Percentiles rank a stretch among this genome's conserved stretches.
These are phyloP conservation scores for Apiotrichum mycotoxinovorans DNA, from an alignment of 1,284 basidiomycete genomes.

Conservation along the genomic window DNA sequence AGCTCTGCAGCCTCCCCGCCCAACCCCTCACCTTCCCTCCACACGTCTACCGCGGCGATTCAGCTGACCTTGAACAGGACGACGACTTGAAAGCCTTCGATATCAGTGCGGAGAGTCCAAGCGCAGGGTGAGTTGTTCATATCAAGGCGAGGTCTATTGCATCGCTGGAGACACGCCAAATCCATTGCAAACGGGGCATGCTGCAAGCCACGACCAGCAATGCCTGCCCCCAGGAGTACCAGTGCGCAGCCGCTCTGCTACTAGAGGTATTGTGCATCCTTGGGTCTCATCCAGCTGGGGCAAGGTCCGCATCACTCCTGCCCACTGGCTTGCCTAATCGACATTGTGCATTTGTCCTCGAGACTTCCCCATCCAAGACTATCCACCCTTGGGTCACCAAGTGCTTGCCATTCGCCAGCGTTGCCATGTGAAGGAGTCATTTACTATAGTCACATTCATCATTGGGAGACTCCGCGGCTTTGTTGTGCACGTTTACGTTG, in stretches of 20 bases:
- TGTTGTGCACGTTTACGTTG: background rate
- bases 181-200: background rate
- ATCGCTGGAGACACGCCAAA: background rate
- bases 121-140: constrained; percentile 4
- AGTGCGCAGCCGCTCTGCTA: too few relatives aligned
- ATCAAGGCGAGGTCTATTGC: background rate
- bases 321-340: too few relatives aligned
- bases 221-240: background rate
- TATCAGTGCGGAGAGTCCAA: constrained; percentile 1
- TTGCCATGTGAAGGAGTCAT: background rate
- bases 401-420: background rate
- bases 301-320: too few relatives aligned
- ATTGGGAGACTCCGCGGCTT: background rate
- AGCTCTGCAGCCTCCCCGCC: background rate
- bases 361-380: too few relatives aligned
- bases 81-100: too few relatives aligned
- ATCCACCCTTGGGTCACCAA: background rate
- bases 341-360: too few relatives aligned
- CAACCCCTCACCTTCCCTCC: background rate
- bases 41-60: background rate
- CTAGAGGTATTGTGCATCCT: too few relatives aligned
- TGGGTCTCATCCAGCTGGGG: too few relatives aligned
- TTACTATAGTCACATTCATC: background rate
- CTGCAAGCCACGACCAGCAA: background rate
- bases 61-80: background rate